phyloP scores from a whole-genome alignment of 2,329 filamentous ascomycete genomes.

The Penicillium sp. region DNA sequence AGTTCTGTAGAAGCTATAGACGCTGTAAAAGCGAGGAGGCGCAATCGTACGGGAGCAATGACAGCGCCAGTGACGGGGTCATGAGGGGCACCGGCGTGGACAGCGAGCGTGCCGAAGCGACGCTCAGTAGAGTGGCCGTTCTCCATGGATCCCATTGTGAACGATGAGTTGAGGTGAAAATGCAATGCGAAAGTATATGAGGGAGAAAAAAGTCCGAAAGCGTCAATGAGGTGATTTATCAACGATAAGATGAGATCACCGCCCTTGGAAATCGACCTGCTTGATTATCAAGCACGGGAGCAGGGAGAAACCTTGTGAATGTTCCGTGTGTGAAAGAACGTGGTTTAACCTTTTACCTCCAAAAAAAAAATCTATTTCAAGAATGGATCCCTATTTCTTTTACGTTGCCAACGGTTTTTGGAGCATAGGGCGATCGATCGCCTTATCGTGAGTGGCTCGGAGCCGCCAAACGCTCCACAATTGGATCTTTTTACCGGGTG shows the following conservation, averaged over 20 bases:
- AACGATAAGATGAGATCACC: constrained; percentile 17
- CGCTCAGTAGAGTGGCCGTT: constrained; percentile 61
- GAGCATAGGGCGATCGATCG: constrained; percentile 20
- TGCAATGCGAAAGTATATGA: neutral
- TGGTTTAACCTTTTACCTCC: neutral
- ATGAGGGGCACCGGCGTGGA: constrained; percentile 88
- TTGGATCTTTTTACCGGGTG: constrained; percentile 7
- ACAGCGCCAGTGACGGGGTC: constrained; percentile 92
- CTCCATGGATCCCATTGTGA: constrained; percentile 23
- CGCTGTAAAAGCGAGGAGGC: neutral
- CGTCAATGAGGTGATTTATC: constrained; percentile 13
- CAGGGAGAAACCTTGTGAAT: neutral
- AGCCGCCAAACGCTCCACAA: constrained; percentile 16
- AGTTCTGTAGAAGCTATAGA: neutral
- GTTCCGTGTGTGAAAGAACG: neutral
- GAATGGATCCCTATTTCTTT: constrained; percentile 23
- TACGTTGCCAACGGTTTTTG: constrained; percentile 25
- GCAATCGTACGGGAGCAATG: constrained; percentile 68
- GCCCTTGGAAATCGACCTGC: constrained; percentile 7
- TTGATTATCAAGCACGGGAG: constrained; percentile 19
- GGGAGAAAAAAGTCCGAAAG: neutral
- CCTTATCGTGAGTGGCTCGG: constrained; percentile 15
- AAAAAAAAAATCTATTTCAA: constrained; percentile 7
- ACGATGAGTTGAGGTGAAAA: constrained; percentile 10
- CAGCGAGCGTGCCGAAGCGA: constrained; percentile 87